Evolutionary conservation across 352 stramenopile genomes (phyloP).

Genomic region (Phytopythium montanum): DNA sequence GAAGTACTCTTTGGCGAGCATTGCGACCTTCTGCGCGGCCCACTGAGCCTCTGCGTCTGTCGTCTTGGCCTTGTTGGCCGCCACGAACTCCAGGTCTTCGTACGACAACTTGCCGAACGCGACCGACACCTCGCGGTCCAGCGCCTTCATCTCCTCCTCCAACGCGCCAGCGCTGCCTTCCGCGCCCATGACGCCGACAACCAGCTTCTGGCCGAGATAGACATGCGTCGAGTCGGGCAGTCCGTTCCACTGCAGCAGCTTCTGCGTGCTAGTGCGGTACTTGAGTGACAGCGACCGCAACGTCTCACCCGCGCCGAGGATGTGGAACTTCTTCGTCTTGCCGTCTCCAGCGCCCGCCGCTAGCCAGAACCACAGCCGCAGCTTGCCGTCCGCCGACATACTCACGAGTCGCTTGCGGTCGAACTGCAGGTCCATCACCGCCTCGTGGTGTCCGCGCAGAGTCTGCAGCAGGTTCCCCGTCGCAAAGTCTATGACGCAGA

Average conservation of each 20-base stretch:
- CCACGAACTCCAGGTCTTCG: constrained; percentile 64
- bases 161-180: constrained; percentile 17
- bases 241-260: constrained; percentile 67
- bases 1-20: constrained; percentile 70
- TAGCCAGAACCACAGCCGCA: constrained; percentile 74
- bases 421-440: constrained; percentile 67
- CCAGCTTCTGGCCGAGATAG: constrained; percentile 74
- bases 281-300: constrained; percentile 68
- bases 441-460: constrained; percentile 39
- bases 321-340: constrained; percentile 67
- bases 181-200: constrained; percentile 51
- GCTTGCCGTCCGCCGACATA: constrained; percentile 50
- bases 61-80: constrained; percentile 49
- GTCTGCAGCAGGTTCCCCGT: constrained; percentile 67
- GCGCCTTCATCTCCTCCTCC: constrained; percentile 51
- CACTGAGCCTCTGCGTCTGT: constrained; percentile 54
- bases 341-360: constrained; percentile 31
- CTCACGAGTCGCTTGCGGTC: constrained; percentile 65
- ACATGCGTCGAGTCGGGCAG: constrained; percentile 63
- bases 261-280: constrained; percentile 70
- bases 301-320: constrained; percentile 64
- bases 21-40: constrained; percentile 43
- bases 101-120: constrained; percentile 57
- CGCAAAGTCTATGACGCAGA: constrained; percentile 75
- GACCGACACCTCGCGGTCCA: constrained; percentile 44